Conservation (phyloP, 257 asterid species). For the Solanum pennellii region DNA sequence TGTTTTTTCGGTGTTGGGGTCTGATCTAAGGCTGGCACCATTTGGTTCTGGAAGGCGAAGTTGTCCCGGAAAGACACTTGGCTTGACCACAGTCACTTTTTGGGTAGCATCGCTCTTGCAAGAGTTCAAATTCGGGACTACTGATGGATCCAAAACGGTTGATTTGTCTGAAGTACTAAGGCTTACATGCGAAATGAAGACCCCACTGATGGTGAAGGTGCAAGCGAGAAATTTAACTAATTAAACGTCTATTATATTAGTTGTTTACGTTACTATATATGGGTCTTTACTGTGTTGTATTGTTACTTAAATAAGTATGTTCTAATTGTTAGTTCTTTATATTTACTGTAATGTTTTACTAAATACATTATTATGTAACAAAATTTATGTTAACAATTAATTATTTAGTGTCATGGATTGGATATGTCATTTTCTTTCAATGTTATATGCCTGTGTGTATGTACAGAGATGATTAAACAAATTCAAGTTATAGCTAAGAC, state of each 20-base stretch:
- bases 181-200: constrained; percentile 17
- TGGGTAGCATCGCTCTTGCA: constrained; percentile 19
- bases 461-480: background rate
- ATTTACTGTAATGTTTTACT: background rate
- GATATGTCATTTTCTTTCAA: background rate
- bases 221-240: background rate
- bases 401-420: background rate
- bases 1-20: constrained; percentile 8
- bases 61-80: constrained; percentile 20
- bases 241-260: background rate
- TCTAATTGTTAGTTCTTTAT: background rate
- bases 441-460: background rate
- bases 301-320: background rate
- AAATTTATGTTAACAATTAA: background rate
- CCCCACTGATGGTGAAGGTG: constrained; percentile 5
- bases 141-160: background rate
- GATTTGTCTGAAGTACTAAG: constrained; percentile 10
- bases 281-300: background rate
- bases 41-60: constrained; percentile 21
- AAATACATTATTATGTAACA: background rate
- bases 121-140: background rate
- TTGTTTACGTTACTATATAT: too few relatives aligned
- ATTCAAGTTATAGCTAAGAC: background rate
- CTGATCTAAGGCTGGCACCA: constrained; percentile 25
- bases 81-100: constrained; percentile 17